Percentiles rank a stretch among this genome's conserved stretches.
These are phyloP conservation scores for Haplosporangium sp. DNA, from an alignment of 371 early-diverging fungal species.

Conservation along the genomic window DNA sequence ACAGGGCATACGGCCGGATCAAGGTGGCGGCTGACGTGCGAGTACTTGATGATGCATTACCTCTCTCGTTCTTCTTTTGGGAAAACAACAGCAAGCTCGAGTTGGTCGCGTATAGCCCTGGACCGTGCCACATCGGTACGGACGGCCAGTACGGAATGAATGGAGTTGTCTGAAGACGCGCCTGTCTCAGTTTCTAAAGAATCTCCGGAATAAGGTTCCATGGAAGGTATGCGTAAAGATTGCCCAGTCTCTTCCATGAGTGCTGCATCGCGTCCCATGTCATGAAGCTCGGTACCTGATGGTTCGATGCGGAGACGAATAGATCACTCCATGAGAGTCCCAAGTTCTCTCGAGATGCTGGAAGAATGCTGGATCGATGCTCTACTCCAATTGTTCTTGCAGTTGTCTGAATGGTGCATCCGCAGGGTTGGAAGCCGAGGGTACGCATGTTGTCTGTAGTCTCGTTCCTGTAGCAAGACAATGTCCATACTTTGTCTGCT, in stretches of 20 bases:
- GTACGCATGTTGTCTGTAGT: too few species aligned
- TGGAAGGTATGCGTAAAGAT: slow-evolving; percentile 15
- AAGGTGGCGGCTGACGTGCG: background rate
- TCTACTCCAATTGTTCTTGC: slow-evolving; percentile 18
- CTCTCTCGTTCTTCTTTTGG: slow-evolving; percentile 5
- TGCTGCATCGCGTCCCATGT: slow-evolving; percentile 17
- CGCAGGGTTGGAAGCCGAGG: too few species aligned
- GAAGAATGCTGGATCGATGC: slow-evolving; percentile 15
- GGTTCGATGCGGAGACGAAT: slow-evolving; percentile 17
- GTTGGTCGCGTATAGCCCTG: background rate
- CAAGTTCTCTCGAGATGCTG: slow-evolving; percentile 4
- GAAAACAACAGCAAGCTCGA: background rate
- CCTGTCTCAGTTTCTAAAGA: slow-evolving; percentile 8
- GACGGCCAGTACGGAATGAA: slow-evolving; percentile 15
- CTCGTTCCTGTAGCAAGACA: too few species aligned
- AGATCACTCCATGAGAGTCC: slow-evolving; percentile 22
- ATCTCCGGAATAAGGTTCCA: slow-evolving; percentile 19
- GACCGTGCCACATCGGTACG: slow-evolving; percentile 6
- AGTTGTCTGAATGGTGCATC: too few species aligned
- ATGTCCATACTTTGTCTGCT: too few species aligned
- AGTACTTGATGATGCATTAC: background rate
- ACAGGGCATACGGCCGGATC: background rate
- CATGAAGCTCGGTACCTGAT: slow-evolving; percentile 18
- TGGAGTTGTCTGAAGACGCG: slow-evolving; percentile 12
- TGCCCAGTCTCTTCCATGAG: slow-evolving; percentile 15